These are phyloP conservation scores for Chalciporus sp. DNA, from an alignment of 1,284 basidiomycete species.

Conservation along the genomic window DNA sequence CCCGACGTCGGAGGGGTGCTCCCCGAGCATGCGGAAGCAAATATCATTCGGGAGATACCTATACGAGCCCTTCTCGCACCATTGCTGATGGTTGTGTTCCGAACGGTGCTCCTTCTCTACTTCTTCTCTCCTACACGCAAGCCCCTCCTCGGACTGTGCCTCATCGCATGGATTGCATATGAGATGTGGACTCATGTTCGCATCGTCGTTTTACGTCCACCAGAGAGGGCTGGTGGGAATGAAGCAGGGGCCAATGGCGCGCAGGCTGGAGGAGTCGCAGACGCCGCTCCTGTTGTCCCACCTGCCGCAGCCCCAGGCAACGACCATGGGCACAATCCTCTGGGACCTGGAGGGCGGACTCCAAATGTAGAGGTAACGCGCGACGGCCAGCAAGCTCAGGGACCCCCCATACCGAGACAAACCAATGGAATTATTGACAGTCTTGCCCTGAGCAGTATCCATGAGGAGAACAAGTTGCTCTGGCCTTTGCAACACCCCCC, in stretches of 20 bases:
- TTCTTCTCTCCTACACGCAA: slow-evolving; percentile 79
- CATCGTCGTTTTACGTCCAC: slow-evolving; percentile 48
- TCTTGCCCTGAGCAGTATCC: slow-evolving; percentile 59
- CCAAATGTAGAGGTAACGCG: slow-evolving; percentile 20
- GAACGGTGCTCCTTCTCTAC: slow-evolving; percentile 72
- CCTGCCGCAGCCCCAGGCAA: slow-evolving; percentile 19
- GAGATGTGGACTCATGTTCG: slow-evolving; percentile 77
- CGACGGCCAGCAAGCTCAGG: slow-evolving; percentile 25
- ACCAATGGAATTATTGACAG: slow-evolving; percentile 47
- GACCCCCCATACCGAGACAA: slow-evolving; percentile 30
- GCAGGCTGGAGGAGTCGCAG: slow-evolving; percentile 19
- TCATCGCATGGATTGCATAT: slow-evolving; percentile 72
- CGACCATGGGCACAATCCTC: slow-evolving; percentile 15
- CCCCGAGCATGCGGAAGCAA: slow-evolving; percentile 27
- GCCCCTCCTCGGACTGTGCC: slow-evolving; percentile 66
- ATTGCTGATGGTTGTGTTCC: slow-evolving; percentile 64
- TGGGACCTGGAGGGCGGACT: slow-evolving; percentile 14
- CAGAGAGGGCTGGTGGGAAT: slow-evolving; percentile 31
- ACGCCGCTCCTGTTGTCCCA: slow-evolving; percentile 19
- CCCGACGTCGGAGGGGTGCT: slow-evolving; percentile 15
- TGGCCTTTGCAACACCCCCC: slow-evolving; percentile 39
- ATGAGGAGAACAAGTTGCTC: slow-evolving; percentile 55
- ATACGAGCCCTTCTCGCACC: slow-evolving; percentile 60
- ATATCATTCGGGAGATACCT: slow-evolving; percentile 40
- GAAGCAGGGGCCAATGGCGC: slow-evolving; percentile 22